Evolutionary conservation across 2,329 filamentous ascomycete genomes (phyloP).

Genomic region (Phyllosticta citribraziliensis): DNA sequence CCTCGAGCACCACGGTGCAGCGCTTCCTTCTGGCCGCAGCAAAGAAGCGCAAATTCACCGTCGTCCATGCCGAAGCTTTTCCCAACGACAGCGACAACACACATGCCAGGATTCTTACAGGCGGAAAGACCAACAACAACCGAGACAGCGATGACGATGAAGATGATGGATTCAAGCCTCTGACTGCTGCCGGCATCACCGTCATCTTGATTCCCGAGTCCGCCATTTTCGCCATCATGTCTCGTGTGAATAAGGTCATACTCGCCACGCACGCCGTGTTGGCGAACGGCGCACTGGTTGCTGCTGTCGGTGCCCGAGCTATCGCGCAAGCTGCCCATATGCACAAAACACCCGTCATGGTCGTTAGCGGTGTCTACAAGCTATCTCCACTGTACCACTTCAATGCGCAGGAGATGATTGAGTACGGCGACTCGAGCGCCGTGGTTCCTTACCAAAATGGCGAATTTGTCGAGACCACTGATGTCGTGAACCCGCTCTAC

Average conservation of each 20-base stretch:
- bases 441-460: conserved; percentile 73
- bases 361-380: conserved; percentile 87
- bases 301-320: conserved; percentile 70
- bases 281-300: conserved; percentile 77
- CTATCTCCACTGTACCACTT: conserved; percentile 84
- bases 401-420: conserved; percentile 70
- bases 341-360: conserved; percentile 75
- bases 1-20: conserved; percentile 77
- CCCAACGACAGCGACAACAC: conserved; percentile 59
- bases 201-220: conserved; percentile 79
- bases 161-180: conserved; percentile 59
- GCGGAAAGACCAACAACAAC: conserved; percentile 33
- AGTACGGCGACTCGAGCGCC: conserved; percentile 72
- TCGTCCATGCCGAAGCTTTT: conserved; percentile 69
- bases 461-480: conserved; percentile 64
- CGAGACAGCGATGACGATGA: conserved; percentile 33
- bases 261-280: conserved; percentile 79
- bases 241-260: conserved; percentile 89
- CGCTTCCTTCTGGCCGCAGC: conserved; percentile 83
- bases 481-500: conserved; percentile 68
- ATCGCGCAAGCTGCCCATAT: conserved; percentile 78
- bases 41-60: conserved; percentile 81
- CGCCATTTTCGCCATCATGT: conserved; percentile 87
- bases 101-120: conserved; percentile 50
- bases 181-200: conserved; percentile 66